Conservation (phyloP, 441 rosid species). For the Adansonia madagascariensis region DNA sequence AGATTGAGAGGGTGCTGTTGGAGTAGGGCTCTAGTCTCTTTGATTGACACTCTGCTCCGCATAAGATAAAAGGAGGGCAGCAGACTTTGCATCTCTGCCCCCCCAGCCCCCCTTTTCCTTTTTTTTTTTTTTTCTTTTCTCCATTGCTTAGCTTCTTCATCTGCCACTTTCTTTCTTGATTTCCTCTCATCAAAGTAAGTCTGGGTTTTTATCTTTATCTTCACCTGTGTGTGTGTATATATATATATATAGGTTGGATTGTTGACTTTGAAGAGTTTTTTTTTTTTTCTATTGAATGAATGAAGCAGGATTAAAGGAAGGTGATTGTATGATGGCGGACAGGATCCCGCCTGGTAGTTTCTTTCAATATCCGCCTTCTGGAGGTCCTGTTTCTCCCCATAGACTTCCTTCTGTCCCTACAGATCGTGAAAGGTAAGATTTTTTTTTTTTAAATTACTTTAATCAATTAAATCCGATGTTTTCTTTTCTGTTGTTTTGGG, state of each 20-base stretch:
- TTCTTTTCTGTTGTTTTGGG: constrained; percentile 22
- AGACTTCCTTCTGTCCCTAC: constrained; percentile 70
- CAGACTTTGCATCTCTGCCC: constrained; percentile 36
- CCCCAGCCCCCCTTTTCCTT: constrained; percentile 23
- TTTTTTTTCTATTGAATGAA: not conserved
- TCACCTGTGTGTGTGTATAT: not conserved
- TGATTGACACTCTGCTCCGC: constrained; percentile 37
- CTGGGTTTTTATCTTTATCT: not conserved
- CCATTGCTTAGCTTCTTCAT: constrained; percentile 27
- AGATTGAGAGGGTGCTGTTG: constrained; percentile 32
- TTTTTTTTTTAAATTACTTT: constrained; percentile 9
- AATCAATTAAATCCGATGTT: constrained; percentile 6
- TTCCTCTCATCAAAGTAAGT: constrained; percentile 36
- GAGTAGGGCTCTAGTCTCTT: constrained; percentile 60
- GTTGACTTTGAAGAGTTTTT: constrained; percentile 24
- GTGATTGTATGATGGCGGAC: constrained; percentile 67
- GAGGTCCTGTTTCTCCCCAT: constrained; percentile 83
- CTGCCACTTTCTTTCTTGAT: constrained; percentile 2
- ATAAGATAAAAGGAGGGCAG: constrained; percentile 22
- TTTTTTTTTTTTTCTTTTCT: constrained; percentile 9
- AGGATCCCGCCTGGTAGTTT: constrained; percentile 85
- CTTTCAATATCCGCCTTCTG: constrained; percentile 86
- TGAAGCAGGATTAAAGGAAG: constrained; percentile 2
- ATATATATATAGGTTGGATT: constrained; percentile 18
- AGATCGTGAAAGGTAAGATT: constrained; percentile 80